Conservation (phyloP, 495 filamentous ascomycete species). For the Neurospora pannonica region DNA sequence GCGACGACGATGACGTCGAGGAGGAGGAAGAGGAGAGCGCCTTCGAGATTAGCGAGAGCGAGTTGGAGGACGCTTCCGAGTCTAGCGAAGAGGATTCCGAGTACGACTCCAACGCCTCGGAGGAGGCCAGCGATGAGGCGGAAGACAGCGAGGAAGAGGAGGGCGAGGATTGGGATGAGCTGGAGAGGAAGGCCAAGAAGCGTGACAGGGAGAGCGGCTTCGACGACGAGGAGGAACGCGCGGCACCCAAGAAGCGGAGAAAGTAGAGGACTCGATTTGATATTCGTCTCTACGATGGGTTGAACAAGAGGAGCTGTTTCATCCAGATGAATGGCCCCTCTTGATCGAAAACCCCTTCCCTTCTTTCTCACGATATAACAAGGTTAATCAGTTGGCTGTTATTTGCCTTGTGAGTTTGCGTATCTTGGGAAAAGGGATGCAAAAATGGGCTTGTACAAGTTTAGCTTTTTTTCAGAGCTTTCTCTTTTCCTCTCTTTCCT, state of each 20-base stretch:
- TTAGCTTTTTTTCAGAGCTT: not conserved
- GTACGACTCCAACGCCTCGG: slow-evolving; percentile 84
- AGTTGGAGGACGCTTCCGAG: slow-evolving; percentile 68
- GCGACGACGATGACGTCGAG: slow-evolving; percentile 73
- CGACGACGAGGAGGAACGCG: slow-evolving; percentile 54
- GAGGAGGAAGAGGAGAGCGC: slow-evolving; percentile 78
- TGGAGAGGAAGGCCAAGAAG: slow-evolving; percentile 83
- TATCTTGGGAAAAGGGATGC: not conserved
- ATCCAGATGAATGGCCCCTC: too few relatives aligned
- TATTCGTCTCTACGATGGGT: not conserved
- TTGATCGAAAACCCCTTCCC: too few relatives aligned
- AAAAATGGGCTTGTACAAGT: not conserved
- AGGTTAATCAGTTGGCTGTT: not conserved
- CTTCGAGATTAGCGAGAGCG: slow-evolving; percentile 81
- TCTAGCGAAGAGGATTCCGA: slow-evolving; percentile 82
- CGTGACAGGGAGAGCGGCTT: slow-evolving; percentile 67
- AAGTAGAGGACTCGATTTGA: slow-evolving; percentile 14
- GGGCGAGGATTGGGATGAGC: slow-evolving; percentile 86
- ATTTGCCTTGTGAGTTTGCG: not conserved
- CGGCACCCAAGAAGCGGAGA: slow-evolving; percentile 26
- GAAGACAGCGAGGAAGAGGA: slow-evolving; percentile 62
- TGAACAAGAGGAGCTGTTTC: too few relatives aligned
- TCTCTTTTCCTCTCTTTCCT: not conserved
- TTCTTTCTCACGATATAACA: not conserved
- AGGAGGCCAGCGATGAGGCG: slow-evolving; percentile 58